Conservation (phyloP, 1,284 basidiomycete genomes). For the Heterobasidion irregulare region DNA sequence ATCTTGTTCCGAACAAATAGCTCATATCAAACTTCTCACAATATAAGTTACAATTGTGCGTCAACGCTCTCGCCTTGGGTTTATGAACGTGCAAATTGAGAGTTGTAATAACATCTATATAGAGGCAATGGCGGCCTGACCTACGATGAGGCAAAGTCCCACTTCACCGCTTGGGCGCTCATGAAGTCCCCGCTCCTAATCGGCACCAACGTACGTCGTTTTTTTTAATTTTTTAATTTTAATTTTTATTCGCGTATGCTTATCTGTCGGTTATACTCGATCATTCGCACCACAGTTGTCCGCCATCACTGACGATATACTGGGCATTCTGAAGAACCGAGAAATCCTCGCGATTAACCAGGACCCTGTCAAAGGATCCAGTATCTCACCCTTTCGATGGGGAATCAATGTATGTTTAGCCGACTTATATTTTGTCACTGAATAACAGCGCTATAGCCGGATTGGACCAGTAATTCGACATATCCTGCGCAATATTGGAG, state of each 20-base stretch:
- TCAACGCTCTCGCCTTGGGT: background rate
- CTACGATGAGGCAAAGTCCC: conserved; percentile 51
- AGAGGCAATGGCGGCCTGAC: conserved; percentile 52
- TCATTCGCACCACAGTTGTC: conserved; percentile 22
- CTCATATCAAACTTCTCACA: background rate
- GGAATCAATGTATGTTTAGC: conserved; percentile 34
- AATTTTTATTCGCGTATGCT: background rate
- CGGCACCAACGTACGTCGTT: conserved; percentile 25
- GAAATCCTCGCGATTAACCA: conserved; percentile 39
- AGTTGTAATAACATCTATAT: background rate
- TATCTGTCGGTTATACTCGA: conserved; percentile 10
- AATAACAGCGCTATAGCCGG: conserved; percentile 24
- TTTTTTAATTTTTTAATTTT: too few relatives aligned
- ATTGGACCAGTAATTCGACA: conserved; percentile 36
- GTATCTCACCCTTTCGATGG: conserved; percentile 37
- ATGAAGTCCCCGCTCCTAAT: conserved; percentile 53
- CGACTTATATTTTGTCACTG: background rate
- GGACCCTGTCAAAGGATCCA: conserved; percentile 30
- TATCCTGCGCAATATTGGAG: conserved; percentile 49
- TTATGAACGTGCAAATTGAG: background rate
- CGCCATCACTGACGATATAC: conserved; percentile 22
- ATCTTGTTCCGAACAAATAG: background rate
- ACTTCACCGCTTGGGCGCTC: conserved; percentile 59
- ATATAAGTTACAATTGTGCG: conserved; percentile 13
- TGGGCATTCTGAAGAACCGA: conserved; percentile 27